Evolutionary conservation across 1,284 basidiomycete species (phyloP).

Genomic region (Exobasidium cylindrosporum): DNA sequence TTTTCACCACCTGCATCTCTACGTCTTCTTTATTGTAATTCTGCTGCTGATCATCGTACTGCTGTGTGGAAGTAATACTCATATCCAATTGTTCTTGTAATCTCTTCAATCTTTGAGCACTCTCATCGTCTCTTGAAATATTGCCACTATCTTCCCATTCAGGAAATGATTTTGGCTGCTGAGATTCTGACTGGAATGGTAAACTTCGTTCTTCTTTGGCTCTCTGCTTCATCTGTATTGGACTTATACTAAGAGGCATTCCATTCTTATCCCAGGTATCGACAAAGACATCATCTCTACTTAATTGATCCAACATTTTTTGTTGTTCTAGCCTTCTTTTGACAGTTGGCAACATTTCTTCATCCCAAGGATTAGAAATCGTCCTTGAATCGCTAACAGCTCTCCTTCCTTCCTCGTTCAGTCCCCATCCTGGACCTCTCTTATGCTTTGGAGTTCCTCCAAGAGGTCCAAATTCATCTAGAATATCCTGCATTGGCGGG

Average conservation of each 20-base stretch:
- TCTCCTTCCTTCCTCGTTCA: conserved; percentile 1
- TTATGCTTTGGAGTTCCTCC: conserved; percentile 21
- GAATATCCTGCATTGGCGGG: conserved; percentile 15
- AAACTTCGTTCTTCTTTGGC: not conserved
- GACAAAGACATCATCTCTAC: conserved; percentile 36
- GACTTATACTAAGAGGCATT: conserved; percentile 29
- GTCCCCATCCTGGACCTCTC: not conserved
- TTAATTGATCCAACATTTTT: conserved; percentile 25
- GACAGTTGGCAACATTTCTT: conserved; percentile 39
- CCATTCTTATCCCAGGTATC: conserved; percentile 46
- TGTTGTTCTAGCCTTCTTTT: conserved; percentile 39
- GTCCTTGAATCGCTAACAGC: not conserved
- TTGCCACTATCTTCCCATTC: not conserved
- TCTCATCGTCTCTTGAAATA: not conserved
- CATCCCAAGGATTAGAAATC: conserved; percentile 30
- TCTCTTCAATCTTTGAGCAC: not conserved
- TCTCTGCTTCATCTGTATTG: not conserved
- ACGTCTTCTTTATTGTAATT: too few species aligned
- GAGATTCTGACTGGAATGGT: too few species aligned
- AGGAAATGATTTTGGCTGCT: not conserved
- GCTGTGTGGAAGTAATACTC: too few species aligned
- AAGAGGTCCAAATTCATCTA: conserved; percentile 39
- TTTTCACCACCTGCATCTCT: too few species aligned
- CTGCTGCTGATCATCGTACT: too few species aligned
- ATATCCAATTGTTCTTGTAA: not conserved